Base-by-base conservation (phyloP, 2,329 filamentous ascomycete species). In the Cordyceps farinosa region DNA sequence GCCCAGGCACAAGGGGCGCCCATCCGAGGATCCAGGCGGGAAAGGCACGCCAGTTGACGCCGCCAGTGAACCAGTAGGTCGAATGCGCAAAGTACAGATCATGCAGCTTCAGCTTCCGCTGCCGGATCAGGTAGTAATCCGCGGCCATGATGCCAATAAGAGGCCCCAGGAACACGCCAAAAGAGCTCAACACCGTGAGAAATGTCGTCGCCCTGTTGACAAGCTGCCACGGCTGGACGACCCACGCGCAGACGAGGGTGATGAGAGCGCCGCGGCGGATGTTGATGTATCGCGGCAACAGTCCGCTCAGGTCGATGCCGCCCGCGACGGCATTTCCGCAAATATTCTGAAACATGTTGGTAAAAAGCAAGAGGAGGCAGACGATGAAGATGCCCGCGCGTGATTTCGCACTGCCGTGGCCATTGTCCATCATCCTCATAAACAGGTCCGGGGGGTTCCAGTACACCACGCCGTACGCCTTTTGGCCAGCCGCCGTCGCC, bases 81-180 rank as follows among this genome's bases (percentile, higher is more conserved):
- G 72, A 72, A 1, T 72, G 71, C 32, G 74, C 67, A 6, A 68
- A 67, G 66, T 78, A 79, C 15, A 79, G 61, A 42, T 76, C 71
- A n/a, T 70, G 74, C 40, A 78, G 69, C 61, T 76, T 72, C 55
- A 77, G 69, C 42, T 71, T 71, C 63, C 73, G 70, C 2, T 70
- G 69, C 6, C 76, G 74, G n/a, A 73, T 48, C 27, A 72, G 22
- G 50, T 67, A 74, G 65, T 71, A 73, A 54, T 73, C 71, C 9
- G 65, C 65, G 36, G 72, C 67, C 70, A 73, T 73, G 58, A 73
- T 66, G 8, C 72, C 71, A 0, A 71, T 67, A 30, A 74, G 56
- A 5, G 71, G 71, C 1, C 65, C 71, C 50, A 73, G 63, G 60
- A 74, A 73, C 8, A 73, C 71, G 0, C 67, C 69, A 62, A 71